Evolutionary conservation across 495 filamentous ascomycete species (phyloP).

Genomic region (Diplogelasinospora grovesii): DNA sequence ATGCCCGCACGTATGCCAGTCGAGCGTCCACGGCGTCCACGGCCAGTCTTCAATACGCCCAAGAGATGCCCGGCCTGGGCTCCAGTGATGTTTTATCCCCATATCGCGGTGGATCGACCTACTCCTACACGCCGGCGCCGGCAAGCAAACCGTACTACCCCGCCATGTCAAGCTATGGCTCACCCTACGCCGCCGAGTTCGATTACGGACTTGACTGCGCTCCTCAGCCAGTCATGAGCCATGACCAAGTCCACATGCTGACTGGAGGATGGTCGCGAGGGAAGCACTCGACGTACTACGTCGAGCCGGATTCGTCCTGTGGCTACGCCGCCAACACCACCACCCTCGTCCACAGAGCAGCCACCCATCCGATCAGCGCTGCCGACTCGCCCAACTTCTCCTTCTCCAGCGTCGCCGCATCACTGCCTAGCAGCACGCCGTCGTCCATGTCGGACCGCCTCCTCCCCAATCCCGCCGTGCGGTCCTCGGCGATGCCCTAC

Average conservation of each 20-base stretch:
- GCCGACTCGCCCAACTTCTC: constrained; percentile 31
- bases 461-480: constrained; percentile 29
- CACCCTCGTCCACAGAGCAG: constrained; percentile 29
- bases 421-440: constrained; percentile 27
- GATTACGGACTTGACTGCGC: constrained; percentile 33
- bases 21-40: constrained; percentile 23
- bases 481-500: constrained; percentile 22
- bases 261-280: constrained; percentile 25
- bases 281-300: constrained; percentile 25
- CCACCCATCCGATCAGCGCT: constrained; percentile 12
- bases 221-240: constrained; percentile 22
- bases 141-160: constrained; percentile 29
- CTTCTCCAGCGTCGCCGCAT: constrained; percentile 33
- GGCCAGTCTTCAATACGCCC: constrained; percentile 21
- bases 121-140: constrained; percentile 23
- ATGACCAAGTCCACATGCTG: constrained; percentile 16
- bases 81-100: constrained; percentile 24
- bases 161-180: constrained; percentile 25
- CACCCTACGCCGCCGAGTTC: constrained; percentile 30
- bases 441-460: constrained; percentile 31
- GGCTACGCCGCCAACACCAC: constrained; percentile 17
- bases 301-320: constrained; percentile 27
- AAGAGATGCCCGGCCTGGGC: constrained; percentile 21
- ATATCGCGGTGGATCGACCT: constrained; percentile 17
- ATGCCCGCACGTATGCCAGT: constrained; percentile 32